Evolutionary conservation across 331 rosid species (phyloP).

Genomic region (Cucumis variabilis): DNA sequence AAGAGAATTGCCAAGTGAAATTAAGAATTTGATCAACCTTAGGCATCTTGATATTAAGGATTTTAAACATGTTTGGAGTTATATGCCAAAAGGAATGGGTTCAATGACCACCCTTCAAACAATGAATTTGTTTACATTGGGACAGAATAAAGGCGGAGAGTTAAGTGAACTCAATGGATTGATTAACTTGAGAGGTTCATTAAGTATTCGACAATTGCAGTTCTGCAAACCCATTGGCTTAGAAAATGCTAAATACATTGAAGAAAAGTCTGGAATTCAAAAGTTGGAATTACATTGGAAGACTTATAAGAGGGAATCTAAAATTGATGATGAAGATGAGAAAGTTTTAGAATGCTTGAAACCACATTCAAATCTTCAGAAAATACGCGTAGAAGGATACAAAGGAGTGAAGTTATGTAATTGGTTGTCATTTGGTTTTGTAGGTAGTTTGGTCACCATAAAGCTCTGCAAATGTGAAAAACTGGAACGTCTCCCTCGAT

Average conservation of each 20-base stretch:
- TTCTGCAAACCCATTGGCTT: neutral
- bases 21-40: neutral
- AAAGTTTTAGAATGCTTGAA: neutral
- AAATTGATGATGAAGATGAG: neutral
- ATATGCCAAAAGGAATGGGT: neutral
- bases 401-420: neutral
- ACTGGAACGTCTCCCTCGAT: neutral
- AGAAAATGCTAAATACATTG: neutral
- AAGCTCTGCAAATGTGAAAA: neutral
- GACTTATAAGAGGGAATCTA: too few species aligned
- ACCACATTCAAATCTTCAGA: neutral
- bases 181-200: neutral
- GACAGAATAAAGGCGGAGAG: neutral
- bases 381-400: neutral
- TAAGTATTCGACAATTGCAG: neutral
- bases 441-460: neutral
- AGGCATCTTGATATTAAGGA: neutral
- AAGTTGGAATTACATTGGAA: neutral
- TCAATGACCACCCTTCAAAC: neutral
- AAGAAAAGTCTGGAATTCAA: neutral
- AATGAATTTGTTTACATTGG: neutral
- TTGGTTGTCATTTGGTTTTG: slow-evolving; percentile 1
- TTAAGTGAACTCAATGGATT: neutral
- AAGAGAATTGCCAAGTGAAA: neutral
- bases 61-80: neutral